Evolutionary conservation across 2,329 filamentous ascomycete genomes (phyloP), one percentile per base, ranked within the genome.

Genomic region (Hysterium pulicare): DNA sequence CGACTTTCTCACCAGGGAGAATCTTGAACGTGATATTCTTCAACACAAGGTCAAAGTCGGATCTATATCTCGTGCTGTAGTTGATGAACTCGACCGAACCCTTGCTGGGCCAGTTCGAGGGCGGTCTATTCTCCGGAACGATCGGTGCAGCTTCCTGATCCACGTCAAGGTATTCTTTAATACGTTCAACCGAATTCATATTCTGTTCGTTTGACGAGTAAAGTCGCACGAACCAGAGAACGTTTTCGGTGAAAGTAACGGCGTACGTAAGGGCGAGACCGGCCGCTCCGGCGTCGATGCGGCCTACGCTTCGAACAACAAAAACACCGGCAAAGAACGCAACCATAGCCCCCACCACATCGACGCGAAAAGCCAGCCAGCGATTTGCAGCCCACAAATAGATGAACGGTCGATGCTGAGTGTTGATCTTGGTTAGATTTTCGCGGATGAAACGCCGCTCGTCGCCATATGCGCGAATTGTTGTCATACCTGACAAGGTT

Each of bases 181-280:
- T 85, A 59, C 93, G 87, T 70, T 98, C 93, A 37, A 97, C 90
- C 2, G 91, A 91, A 70, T 98, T 98, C 93, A 98, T 97, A 70
- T 96, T 97, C 69, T 98, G 93, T 70, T 98, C 93, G 59, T 97
- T 96, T 61, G 87, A 82, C 0, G 90, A 86, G 65, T 98, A 98
- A 11, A 96, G 77, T 35, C 93, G 84, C 22, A 98, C 90, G 42
- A 97, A 83, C 93, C 93, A 98, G 15, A 98, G 72, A 5, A 98
- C 86, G 53, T 95, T 97, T 66, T 98, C 93, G 0, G 90, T 95
- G 59, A 98, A 98, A 1, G 88, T 91, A 54, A 98, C 88, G 13
- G 93, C 93, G 59, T 98, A 98, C 38, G 89, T 95, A 58, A 98
- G 74, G 4, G 93, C 95, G 48, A 98, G 79, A 72, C 93, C 93